Percentiles rank a stretch among this genome's conserved stretches.
Conservation (phyloP, 495 filamentous ascomycete genomes). For the Hypomontagnella submonticulosa region DNA sequence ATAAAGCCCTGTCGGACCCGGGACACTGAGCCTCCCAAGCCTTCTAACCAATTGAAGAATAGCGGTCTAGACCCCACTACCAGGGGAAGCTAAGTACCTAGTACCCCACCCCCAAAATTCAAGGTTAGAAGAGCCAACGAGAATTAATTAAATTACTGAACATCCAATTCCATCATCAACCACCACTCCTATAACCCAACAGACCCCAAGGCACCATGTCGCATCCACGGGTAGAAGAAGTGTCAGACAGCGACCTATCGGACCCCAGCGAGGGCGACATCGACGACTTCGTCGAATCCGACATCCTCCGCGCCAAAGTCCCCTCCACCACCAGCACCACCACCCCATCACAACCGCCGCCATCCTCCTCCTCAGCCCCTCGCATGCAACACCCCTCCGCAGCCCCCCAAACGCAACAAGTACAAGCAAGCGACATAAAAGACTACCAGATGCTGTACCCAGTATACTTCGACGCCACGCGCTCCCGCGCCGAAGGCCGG, state of each 20-base stretch:
- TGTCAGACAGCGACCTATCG: constrained; percentile 78
- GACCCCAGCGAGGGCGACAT: constrained; percentile 79
- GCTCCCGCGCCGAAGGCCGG: constrained; percentile 80
- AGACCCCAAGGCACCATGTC: constrained; percentile 68
- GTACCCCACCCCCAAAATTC: constrained; percentile 41
- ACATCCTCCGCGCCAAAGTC: constrained; percentile 54
- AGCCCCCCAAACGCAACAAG: constrained; percentile 48
- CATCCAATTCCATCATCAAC: not conserved
- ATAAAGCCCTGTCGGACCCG: not conserved
- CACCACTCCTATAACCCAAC: constrained; percentile 1
- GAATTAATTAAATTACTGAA: not conserved
- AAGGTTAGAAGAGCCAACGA: not conserved
- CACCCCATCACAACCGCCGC: constrained; percentile 46
- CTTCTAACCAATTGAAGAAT: constrained; percentile 22
- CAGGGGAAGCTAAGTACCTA: constrained; percentile 22
- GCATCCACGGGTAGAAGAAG: constrained; percentile 87
- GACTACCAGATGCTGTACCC: constrained; percentile 92
- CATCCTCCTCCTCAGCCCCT: constrained; percentile 24
- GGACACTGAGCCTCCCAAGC: not conserved
- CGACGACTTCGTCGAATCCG: constrained; percentile 62
- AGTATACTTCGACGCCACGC: constrained; percentile 86
- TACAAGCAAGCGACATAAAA: constrained; percentile 59
- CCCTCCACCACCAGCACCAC: constrained; percentile 14
- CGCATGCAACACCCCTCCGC: constrained; percentile 39
- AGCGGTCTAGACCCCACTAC: constrained; percentile 27